Conservation (phyloP, 1,139 yeast genomes). For the Taphrina flavorubra region DNA sequence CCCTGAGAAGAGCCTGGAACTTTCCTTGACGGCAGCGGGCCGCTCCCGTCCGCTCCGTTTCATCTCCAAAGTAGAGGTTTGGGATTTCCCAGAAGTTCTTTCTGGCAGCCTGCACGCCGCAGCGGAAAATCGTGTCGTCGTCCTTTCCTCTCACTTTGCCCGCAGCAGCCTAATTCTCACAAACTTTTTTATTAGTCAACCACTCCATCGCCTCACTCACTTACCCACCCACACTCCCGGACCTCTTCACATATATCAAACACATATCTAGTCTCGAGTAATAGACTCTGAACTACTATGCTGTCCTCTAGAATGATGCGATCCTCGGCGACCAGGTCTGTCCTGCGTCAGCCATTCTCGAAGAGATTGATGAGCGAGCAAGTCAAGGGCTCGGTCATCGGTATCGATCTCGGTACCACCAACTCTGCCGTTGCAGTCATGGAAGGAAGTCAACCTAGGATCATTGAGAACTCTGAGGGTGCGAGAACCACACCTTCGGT, state of each 20-base stretch:
- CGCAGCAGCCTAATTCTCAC: conserved; percentile 3
- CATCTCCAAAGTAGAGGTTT: neutral
- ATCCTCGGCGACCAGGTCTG: conserved; percentile 27
- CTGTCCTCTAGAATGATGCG: conserved; percentile 30
- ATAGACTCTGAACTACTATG: conserved; percentile 17
- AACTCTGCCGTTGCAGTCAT: conserved; percentile 97
- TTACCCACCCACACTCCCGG: no score
- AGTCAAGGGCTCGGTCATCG: conserved; percentile 64
- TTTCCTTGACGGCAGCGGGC: neutral
- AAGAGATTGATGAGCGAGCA: conserved; percentile 40
- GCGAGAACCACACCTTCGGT: conserved; percentile 98
- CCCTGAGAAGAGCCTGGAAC: neutral
- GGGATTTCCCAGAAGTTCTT: conserved; percentile 2
- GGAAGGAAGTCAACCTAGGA: conserved; percentile 97
- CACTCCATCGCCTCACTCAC: neutral
- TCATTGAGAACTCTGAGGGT: conserved; percentile 98
- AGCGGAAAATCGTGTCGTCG: conserved; percentile 3
- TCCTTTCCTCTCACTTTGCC: neutral
- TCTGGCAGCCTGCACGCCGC: neutral
- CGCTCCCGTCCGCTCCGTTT: neutral
- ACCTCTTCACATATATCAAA: neutral
- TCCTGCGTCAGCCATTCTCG: conserved; percentile 39
- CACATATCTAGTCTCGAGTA: conserved; percentile 4
- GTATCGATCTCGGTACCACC: conserved; percentile 83
- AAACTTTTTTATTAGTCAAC: conserved; percentile 7